A percentile compares a stretch with the other conserved stretches of the same genome.
These are phyloP conservation scores for Candida loeiensis DNA, from an alignment of 805 yeast species.

Conservation along the genomic window DNA sequence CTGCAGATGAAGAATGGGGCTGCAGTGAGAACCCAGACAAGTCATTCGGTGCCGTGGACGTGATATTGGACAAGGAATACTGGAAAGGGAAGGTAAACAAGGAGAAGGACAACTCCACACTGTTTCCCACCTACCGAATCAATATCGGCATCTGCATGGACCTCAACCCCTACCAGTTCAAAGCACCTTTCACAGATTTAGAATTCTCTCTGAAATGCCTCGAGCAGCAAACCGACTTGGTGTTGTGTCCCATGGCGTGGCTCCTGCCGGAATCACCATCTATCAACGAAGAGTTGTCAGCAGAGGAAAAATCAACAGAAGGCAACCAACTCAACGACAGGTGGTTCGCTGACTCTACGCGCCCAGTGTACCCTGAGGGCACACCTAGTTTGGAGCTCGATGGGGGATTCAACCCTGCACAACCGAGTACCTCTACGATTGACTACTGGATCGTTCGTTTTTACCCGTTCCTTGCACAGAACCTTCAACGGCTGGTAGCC, in stretches of 20 bases:
- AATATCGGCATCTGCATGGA: slow-evolving; percentile 94
- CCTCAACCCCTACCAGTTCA: slow-evolving; percentile 78
- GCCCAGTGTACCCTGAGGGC: slow-evolving; percentile 4
- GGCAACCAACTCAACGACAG: neutral
- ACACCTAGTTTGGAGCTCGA: neutral
- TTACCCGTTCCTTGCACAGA: slow-evolving; percentile 50
- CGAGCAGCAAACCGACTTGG: slow-evolving; percentile 46
- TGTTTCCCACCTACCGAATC: slow-evolving; percentile 22
- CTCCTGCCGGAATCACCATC: slow-evolving; percentile 51
- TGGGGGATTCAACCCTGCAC: slow-evolving; percentile 18
- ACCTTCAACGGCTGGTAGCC: slow-evolving; percentile 17
- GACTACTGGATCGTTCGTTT: slow-evolving; percentile 76
- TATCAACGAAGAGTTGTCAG: slow-evolving; percentile 16
- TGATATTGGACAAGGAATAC: slow-evolving; percentile 29
- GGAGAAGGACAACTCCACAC: neutral
- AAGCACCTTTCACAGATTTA: slow-evolving; percentile 69
- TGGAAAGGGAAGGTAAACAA: slow-evolving; percentile 13
- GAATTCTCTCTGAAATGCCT: slow-evolving; percentile 64
- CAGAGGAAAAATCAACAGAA: neutral
- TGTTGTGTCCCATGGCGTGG: slow-evolving; percentile 89
- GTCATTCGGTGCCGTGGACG: slow-evolving; percentile 52
- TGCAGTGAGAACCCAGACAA: slow-evolving; percentile 58
- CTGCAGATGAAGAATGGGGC: slow-evolving; percentile 80
- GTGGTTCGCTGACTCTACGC: slow-evolving; percentile 1
- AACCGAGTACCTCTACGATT: slow-evolving; percentile 48